Base-by-base conservation (phyloP, 2,329 filamentous ascomycete species). In the Neofusicoccum ribis region DNA sequence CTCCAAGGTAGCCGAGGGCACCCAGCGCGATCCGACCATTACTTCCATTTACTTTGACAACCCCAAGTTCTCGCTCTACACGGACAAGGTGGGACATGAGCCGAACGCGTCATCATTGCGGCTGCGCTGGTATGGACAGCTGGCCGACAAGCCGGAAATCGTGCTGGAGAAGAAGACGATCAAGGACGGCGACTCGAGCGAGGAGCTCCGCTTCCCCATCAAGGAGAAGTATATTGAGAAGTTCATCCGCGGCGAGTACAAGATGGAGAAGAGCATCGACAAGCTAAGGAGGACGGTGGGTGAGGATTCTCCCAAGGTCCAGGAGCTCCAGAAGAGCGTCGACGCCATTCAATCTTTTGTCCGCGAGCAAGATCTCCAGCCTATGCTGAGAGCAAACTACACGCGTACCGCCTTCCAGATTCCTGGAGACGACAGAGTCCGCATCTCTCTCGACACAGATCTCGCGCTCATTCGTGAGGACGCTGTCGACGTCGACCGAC, bases 21-120 rank as follows among this genome's bases (percentile, higher is more conserved):
- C 86, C 67, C 87, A 93, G 69, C 83, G 84, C 52, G 94, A 98
- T 72, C 95, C 95, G 5, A 91, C 91, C 59, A 91, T 98, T 70
- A 98, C 93, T 15, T 97, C 94, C 31, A 87, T 99, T 44, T 99
- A 99, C 80, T 97, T 98, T 73, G 95, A 99, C 78, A 96, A 89
- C 75, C 84, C 87, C 46, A 88, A 89, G 69, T 98, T 99, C 77
- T 86, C 90, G 14, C 84, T 98, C 9, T 99, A 98, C 79, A 87
- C 87, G 14, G 86, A 90, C 72, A 98, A 98, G 80, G 88, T 97
- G 23, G 89, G 91, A 67, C 87, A 89, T 68, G 84, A 89, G 67
- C 83, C 87, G 1, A 88, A 93, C 72, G 91, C 92, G 6, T 88
- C 91, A 2, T 97, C 94, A 27, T 79, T 99, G 58, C 88, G 95